A percentile compares a stretch with the other conserved stretches of the same genome.
Conservation (phyloP, 345 rosid species). For the Euphorbia pulcherrima region DNA sequence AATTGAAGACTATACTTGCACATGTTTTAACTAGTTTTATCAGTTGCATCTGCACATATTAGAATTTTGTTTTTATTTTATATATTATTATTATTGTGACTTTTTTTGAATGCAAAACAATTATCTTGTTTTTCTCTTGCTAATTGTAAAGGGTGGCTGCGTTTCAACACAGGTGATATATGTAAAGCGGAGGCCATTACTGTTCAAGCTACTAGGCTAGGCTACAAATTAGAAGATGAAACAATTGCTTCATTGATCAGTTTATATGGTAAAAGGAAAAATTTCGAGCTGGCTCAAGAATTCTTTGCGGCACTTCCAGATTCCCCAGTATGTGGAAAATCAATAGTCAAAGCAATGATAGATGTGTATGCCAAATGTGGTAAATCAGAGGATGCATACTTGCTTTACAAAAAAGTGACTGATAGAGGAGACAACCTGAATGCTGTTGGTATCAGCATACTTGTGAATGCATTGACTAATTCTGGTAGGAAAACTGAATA, state of each 20-base stretch:
- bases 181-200: slow-evolving; percentile 44
- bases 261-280: slow-evolving; percentile 50
- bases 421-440: slow-evolving; percentile 38
- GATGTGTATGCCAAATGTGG: slow-evolving; percentile 60
- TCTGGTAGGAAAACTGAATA: slow-evolving; percentile 39
- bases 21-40: not conserved
- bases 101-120: not conserved
- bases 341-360: slow-evolving; percentile 54
- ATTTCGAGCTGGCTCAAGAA: slow-evolving; percentile 48
- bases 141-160: slow-evolving; percentile 8
- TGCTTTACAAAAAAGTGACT: slow-evolving; percentile 48
- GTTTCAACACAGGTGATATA: slow-evolving; percentile 44
- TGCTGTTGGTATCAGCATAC: slow-evolving; percentile 57
- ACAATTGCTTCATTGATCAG: slow-evolving; percentile 49
- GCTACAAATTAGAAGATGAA: slow-evolving; percentile 45
- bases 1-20: not conserved
- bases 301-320: slow-evolving; percentile 43
- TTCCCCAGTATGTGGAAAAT: slow-evolving; percentile 38
- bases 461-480: slow-evolving; percentile 65
- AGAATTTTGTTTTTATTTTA: not conserved
- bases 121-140: not conserved
- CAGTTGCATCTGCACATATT: not conserved
- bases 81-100: not conserved
- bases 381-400: slow-evolving; percentile 54
- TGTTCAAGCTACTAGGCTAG: slow-evolving; percentile 40